Base-by-base conservation (phyloP, 331 rosid species). In the Spiraea crenata region DNA sequence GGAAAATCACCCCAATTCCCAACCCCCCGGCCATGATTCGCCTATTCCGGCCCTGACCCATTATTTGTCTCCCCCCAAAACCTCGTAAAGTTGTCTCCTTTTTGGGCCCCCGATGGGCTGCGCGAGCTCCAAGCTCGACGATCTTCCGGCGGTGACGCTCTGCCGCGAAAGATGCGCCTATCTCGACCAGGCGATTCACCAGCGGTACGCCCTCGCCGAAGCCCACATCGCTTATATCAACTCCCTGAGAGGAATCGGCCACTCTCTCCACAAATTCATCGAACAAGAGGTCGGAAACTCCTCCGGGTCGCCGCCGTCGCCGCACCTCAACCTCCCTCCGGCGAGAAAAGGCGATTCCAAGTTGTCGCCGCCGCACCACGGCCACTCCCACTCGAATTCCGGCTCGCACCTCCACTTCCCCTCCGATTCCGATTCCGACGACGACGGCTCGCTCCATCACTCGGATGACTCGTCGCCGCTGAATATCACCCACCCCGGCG, bases 51-150 rank as follows among this genome's bases (percentile, higher is more conserved):
- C 63, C 35, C 31, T 57, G 7, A 66, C 76, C 82, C 78, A 41
- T 15, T 44, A 3, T 9, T 5, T 13, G 4, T 58, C 38, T 15
- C 25, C n/a, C 50, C 14, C 3, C 8, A 3, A 11, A 40, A 11
- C 5, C 11, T 25, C 34, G 3, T 38, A 63, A n/a, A 57, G 44
- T 14, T 2, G 37, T 71, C 16, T 10, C 37, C 51, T 48, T 42
- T 38, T 14, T 3, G 25, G 7, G 75, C 20, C 11, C 20, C 11
- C 7, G 50, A 93, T 95, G 99, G 99, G 99, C 37, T 93, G 99
- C 74, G 51, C 92, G 72, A 87, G 76, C 86, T 93, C 99, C 3
- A 93, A 93, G 90, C 82, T 85, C 79, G 99, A 93, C 38, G 99
- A 93, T 76, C 93, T 85, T 1, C 95, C 95, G 0, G 99, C 99